Evolutionary conservation across 768 basidiomycete genomes (phyloP), one percentile per base, ranked within the genome.

Genomic region (Pleurotus pulmonarius): DNA sequence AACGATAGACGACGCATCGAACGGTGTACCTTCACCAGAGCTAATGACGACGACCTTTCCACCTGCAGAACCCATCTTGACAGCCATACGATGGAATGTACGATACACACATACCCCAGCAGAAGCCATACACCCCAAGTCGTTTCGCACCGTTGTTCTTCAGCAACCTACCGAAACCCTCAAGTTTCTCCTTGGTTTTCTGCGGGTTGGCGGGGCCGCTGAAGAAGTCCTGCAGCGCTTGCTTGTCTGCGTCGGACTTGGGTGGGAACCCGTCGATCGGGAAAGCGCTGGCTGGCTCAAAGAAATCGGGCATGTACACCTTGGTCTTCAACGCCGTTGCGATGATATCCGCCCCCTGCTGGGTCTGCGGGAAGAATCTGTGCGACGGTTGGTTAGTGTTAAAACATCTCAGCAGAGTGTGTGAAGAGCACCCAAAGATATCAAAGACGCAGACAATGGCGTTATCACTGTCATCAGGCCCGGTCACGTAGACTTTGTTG

Each of bases 251-350:
- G 44, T 80, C 77, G 2, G 77, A 77, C 60, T 75, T 73, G 6
- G 83, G 83, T 4, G 85, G 85, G 66, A 77, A 83, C 52, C 76
- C 71, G 18, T 75, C 75, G 5, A 68, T 53, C 2, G 81, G 74
- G 63, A 78, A 84, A 1, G 85, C 75, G 39, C 67, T 65, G 25
- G 78, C 67, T 7, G 78, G 78, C 60, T 82, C 78, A 67, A 86
- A 85, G 63, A 87, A 83, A 66, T 87, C 85, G 24, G 85, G 86
- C 81, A 87, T 83, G 65, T 82, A 77, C 38, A 88, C 81, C 22
- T 75, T 79, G 16, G 80, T 80, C 5, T 77, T 73, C 34, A 85
- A 66, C 12, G 76, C 66, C 5, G 73, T 69, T 0, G 83, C 81
- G 54, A 87, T 73, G 53, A 86, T 82, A 62, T 87, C 86, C 16